Conservation (phyloP, 164 flowering plant species). For the Nymphaea colorata region DNA sequence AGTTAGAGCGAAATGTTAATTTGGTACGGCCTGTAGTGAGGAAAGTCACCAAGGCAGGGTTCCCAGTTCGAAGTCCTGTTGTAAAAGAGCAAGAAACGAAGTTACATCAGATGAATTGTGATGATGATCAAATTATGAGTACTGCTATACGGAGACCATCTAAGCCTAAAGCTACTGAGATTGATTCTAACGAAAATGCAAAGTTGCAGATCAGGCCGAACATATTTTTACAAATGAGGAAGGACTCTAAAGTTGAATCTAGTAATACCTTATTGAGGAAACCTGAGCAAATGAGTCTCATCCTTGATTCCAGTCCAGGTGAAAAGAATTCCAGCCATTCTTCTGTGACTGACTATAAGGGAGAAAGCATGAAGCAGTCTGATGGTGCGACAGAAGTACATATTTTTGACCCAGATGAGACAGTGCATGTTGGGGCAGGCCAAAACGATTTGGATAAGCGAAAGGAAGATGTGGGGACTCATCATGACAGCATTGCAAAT, state of each 20-base stretch:
- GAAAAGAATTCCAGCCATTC: constrained; percentile 6
- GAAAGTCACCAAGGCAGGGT: constrained; percentile 37
- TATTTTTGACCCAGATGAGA: background rate
- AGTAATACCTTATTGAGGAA: constrained; percentile 32
- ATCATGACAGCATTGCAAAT: background rate
- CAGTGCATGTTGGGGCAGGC: background rate
- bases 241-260: constrained; percentile 15
- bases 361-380: background rate
- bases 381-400: background rate
- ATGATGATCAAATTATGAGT: constrained; percentile 33
- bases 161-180: constrained; percentile 25
- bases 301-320: constrained; percentile 1
- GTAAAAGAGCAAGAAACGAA: constrained; percentile 13
- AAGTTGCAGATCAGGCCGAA: constrained; percentile 28
- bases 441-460: background rate
- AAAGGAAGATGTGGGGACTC: background rate
- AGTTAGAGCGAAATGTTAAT: constrained; percentile 15
- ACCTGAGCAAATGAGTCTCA: constrained; percentile 8
- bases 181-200: constrained; percentile 11
- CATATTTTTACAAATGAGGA: constrained; percentile 22
- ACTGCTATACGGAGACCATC: constrained; percentile 62
- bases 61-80: constrained; percentile 11
- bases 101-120: constrained; percentile 15
- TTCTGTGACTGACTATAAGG: background rate
- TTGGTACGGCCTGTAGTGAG: constrained; percentile 63